Evolutionary conservation across 179 eudicot genomes (phyloP), one percentile per base, ranked within the genome.

Genomic region (Vitellaria paradoxa): DNA sequence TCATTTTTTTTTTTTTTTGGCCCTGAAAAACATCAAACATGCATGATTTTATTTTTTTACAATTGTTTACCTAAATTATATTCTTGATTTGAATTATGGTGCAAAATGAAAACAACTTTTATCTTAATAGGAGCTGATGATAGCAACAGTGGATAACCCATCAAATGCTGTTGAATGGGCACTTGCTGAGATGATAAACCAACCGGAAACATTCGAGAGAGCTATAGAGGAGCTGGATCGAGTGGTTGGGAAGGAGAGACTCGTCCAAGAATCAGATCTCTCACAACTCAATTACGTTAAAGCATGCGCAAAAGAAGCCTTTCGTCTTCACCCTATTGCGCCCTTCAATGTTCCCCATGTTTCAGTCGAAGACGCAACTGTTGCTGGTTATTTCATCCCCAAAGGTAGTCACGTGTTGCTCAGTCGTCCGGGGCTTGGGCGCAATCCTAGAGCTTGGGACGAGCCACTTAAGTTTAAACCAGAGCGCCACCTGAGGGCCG

Each of bases 111-210:
- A 73, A n/a, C 47, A 75, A 9, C 42, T 55, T 17, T 62, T 9
- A 17, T 40, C 23, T 52, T 37, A 8, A 24, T 46, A 81, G 69
- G 84, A 77, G 20, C 7, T 81, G 65, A 59, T 77, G 78, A 0
- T 77, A 20, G 81, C 78, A 46, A 12, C 74, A 6, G 81, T 81
- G 46, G 81, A 81, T 46, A 81, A 81, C 59, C 84, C 84, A n/a
- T 77, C 84, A 46, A 77, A 81, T 10, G 53, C 64, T 2, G 67
- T n/a, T n/a, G n/a, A n/a, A n/a, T n/a, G n/a, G n/a, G n/a, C n/a
- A n/a, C n/a, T n/a, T n/a, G n/a, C n/a, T 77, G 78, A 78, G 70
- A 69, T 81, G 78, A 37, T 81, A 59, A 81, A 77, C 45, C 72
- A 70, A 42, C 76, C 76, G 1, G 18, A 70, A 46, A 45, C 5